Evolutionary conservation across 129 eudicot genomes (phyloP).

Genomic region (Helichrysum umbraculigerum): DNA sequence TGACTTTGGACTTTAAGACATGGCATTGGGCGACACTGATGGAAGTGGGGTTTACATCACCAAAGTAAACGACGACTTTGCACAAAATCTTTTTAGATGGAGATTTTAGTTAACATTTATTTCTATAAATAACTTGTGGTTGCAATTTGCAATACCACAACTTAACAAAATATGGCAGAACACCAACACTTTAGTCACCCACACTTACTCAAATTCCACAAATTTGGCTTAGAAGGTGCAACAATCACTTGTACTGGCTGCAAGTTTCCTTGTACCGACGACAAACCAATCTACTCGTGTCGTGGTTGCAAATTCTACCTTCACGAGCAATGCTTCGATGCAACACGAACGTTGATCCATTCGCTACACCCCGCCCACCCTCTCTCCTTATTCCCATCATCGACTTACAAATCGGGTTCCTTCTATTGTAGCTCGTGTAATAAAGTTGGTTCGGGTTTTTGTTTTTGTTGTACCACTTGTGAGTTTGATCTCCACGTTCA

Average conservation of each 20-base stretch:
- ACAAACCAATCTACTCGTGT: slow-evolving; percentile 24
- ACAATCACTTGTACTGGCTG: slow-evolving; percentile 29
- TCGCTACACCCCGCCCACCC: slow-evolving; percentile 32
- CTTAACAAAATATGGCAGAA: slow-evolving; percentile 10
- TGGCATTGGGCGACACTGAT: not conserved
- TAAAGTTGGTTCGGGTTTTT: not conserved
- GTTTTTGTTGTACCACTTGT: slow-evolving; percentile 25
- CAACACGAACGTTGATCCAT: slow-evolving; percentile 19
- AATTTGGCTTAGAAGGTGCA: slow-evolving; percentile 27
- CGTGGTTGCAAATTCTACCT: slow-evolving; percentile 23
- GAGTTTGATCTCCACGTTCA: slow-evolving; percentile 32
- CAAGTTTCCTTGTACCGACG: slow-evolving; percentile 29
- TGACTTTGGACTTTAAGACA: not conserved
- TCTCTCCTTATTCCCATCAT: slow-evolving; percentile 16
- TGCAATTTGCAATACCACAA: not conserved
- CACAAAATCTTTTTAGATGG: not conserved
- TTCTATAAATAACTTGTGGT: not conserved
- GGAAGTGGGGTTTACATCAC: not conserved
- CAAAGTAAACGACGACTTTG: slow-evolving; percentile 11
- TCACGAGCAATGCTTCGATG: slow-evolving; percentile 30
- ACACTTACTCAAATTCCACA: slow-evolving; percentile 25
- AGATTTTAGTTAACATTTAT: not conserved
- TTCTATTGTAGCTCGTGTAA: slow-evolving; percentile 17
- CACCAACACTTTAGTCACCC: slow-evolving; percentile 31
- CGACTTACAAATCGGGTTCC: slow-evolving; percentile 13